Base-by-base conservation (phyloP, 495 filamentous ascomycete species). In the Stereocaulon alpinum region DNA sequence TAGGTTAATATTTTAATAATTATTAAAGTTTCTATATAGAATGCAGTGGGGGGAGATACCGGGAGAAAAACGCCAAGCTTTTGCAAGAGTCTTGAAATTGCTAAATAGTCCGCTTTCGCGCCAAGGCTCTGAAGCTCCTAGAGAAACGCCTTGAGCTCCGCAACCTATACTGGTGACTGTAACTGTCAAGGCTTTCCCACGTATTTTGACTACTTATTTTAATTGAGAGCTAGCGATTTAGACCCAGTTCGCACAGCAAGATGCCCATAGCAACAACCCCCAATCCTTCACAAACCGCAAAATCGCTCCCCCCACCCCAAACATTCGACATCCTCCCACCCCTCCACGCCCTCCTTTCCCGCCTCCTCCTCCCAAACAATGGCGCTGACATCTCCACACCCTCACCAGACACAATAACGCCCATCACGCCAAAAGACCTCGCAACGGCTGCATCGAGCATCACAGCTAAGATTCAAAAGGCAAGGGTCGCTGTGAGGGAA, bases 381-480 rank as follows among this genome's bases (percentile, higher is more conserved):
- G 5, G 24, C 18, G 48, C 56, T 53, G 20, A 45, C 55, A 24
- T 29, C 61, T 7, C 64, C 30, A 24, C 65, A 18, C 12, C 65
- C 24, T 20, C 60, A 47, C 6, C 52, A 40, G 9, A 63, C 69
- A 32, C 67, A 14, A 60, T 71, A 12, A 72, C 72, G 15, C 74
- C 74, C 20, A 77, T 94, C 34, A 81, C 84, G 44, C 80, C 86
- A 43, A 93, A 95, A 70, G 84, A 91, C 61, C 80, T 97, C 24
- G 80, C 84, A 11, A 79, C 82, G 1, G 87, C 85, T 43, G 85
- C 86, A 4, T 86, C 86, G 60, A 77, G 79, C 17, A 73, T 98
- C 61, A 87, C 85, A 66, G 83, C 89, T 70, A 86, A 87, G 68
- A 80, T 96, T 55, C 85, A 88, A 67, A 86, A 83, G 63, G 92